Evolutionary conservation across 2,329 filamentous ascomycete species (phyloP), one percentile per base, ranked within the genome.

Genomic region (Epicoccum nigrum): DNA sequence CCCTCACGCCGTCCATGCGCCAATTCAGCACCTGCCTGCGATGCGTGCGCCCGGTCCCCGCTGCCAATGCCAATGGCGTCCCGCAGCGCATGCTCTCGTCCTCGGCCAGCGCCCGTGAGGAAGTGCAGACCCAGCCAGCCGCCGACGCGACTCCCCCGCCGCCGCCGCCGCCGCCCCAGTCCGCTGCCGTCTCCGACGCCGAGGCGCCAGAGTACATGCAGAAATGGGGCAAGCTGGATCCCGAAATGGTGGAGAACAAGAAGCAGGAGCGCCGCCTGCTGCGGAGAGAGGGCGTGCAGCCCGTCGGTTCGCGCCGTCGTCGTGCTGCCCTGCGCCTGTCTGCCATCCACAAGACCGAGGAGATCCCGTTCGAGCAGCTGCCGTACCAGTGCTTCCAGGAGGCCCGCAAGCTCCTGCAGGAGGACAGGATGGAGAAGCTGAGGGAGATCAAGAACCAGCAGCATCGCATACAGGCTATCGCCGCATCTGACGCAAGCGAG

Each of bases 321-420:
- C 87, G 93, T 70, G 76, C 76, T 41, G 73, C 71, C 33, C 67
- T 73, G 38, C 62, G 59, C 35, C 62, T 68, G 12, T 62, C 65
- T 15, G 67, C 74, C 13, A 56, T 68, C 11, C 85, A 81, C 66
- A 83, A 78, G 64, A 83, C 78, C 30, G 76, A 81, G 56, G 83
- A 87, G 65, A 78, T 96, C 41, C 91, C 92, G 20, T 97, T 99
- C 70, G 91, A 96, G 78, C 89, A 93, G 71, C 79, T 99, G 61
- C 94, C 94, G 15, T 99, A 95, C 77, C 93, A 97, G 81, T 94
- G 90, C 76, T 99, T 97, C 79, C 94, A 99, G 76, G 92, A 97
- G 77, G 94, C 94, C 32, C 85, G 92, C 57, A 90, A 91, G 71
- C 76, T 97, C 40, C 79, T 99, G 48, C 81, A 86, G 45, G 84